phyloP scores from a whole-genome alignment of 805 yeast genomes.

The Teunomyces gatunensis region DNA sequence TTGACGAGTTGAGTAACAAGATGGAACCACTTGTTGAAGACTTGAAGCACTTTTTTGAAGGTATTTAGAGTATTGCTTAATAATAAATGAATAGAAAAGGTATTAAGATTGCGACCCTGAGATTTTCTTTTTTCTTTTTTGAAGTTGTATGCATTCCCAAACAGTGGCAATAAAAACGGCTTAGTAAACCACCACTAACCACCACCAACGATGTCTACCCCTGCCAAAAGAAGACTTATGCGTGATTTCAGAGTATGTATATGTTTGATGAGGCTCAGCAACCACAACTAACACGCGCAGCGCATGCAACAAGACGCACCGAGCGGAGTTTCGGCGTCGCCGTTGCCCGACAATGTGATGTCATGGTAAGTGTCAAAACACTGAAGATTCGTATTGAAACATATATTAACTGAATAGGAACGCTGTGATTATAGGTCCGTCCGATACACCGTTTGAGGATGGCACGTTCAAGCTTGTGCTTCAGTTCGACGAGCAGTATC shows the following conservation, averaged over 20 bases:
- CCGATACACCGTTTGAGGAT: constrained; percentile 97
- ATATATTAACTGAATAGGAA: constrained; percentile 42
- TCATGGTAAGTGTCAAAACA: constrained; percentile 48
- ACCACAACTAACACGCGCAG: constrained; percentile 23
- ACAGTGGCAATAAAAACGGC: constrained; percentile 6
- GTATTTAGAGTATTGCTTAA: no score
- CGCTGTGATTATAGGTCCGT: constrained; percentile 96
- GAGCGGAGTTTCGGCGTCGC: constrained; percentile 96
- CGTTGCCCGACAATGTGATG: constrained; percentile 96
- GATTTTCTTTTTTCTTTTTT: no score
- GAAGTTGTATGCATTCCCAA: neutral
- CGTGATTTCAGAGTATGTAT: constrained; percentile 84
- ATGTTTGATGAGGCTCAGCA: neutral
- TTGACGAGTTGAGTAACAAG: constrained; percentile 21
- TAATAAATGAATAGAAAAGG: no score
- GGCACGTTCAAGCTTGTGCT: constrained; percentile 87
- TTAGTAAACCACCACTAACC: neutral
- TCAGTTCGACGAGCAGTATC: constrained; percentile 95
- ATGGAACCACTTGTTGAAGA: constrained; percentile 17
- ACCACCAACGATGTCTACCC: constrained; percentile 72
- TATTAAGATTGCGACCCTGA: no score
- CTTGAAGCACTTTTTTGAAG: constrained; percentile 22
- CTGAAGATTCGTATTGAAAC: neutral
- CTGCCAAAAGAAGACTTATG: constrained; percentile 98
- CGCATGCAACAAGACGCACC: constrained; percentile 98